phyloP scores from a whole-genome alignment of 768 basidiomycete species.

The Exidia glandulosa region DNA sequence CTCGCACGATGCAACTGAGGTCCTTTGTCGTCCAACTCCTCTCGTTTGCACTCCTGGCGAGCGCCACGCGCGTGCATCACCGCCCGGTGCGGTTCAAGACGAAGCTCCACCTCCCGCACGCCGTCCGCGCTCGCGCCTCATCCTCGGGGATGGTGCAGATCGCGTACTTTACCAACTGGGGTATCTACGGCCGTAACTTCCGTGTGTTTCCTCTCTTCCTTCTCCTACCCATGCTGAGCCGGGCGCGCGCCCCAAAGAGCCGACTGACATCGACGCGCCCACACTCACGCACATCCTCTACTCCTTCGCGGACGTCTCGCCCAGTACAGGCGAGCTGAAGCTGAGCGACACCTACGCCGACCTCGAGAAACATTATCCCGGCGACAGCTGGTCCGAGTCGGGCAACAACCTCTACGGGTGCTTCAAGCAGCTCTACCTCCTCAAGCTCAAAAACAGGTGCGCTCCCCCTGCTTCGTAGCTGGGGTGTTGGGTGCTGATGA shows the following conservation, averaged over 20 bases:
- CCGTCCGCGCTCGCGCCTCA: background rate
- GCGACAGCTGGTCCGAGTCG: conserved; percentile 87
- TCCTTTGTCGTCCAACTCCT: no score
- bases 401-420: conserved; percentile 77
- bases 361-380: conserved; percentile 67
- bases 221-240: conserved; percentile 23
- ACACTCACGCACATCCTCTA: conserved; percentile 70
- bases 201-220: conserved; percentile 51
- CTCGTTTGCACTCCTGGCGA: background rate
- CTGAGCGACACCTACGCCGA: conserved; percentile 72
- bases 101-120: background rate
- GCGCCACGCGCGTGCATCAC: background rate
- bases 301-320: conserved; percentile 64
- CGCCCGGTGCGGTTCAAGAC: background rate
- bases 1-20: background rate
- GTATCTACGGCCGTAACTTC: conserved; percentile 54
- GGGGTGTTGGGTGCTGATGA: background rate
- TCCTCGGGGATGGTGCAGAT: background rate
- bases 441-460: conserved; percentile 37
- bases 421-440: conserved; percentile 76
- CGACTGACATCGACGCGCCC: conserved; percentile 46
- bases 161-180: conserved; percentile 18
- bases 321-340: conserved; percentile 46
- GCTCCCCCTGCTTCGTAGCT: background rate
- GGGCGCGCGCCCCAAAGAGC: conserved; percentile 33